Percentiles rank a stretch among this genome's conserved stretches.
These are phyloP conservation scores for Phytopythium kandeliae DNA, from an alignment of 352 stramenopile genomes.

Conservation along the genomic window DNA sequence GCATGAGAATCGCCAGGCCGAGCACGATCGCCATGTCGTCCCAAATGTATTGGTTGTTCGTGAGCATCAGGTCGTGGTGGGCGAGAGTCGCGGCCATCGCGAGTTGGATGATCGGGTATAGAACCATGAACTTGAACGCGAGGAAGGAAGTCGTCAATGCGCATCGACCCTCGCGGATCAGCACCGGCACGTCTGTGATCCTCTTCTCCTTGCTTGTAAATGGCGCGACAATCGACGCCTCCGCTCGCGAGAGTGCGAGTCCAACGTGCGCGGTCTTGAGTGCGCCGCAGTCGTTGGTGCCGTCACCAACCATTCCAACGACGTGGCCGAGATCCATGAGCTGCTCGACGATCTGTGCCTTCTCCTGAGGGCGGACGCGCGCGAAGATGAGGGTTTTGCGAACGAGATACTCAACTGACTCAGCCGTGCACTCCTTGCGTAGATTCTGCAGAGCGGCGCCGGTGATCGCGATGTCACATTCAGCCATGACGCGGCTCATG, in stretches of 20 bases:
- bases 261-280: conserved; percentile 85
- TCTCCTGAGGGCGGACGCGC: conserved; percentile 46
- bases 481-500: conserved; percentile 14
- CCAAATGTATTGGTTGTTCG: conserved; percentile 65
- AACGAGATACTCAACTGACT: conserved; percentile 34
- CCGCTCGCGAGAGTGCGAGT: conserved; percentile 73
- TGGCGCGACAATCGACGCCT: conserved; percentile 81
- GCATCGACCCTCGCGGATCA: conserved; percentile 81
- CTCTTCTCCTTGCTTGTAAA: conserved; percentile 85
- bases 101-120: conserved; percentile 57
- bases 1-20: conserved; percentile 43
- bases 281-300: conserved; percentile 82
- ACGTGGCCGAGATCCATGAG: conserved; percentile 38
- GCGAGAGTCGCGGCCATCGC: conserved; percentile 28
- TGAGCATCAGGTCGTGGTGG: conserved; percentile 27
- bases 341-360: conserved; percentile 49
- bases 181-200: conserved; percentile 63
- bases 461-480: conserved; percentile 43
- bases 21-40: conserved; percentile 53
- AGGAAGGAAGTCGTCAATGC: conserved; percentile 58
- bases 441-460: conserved; percentile 42
- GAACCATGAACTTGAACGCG: conserved; percentile 43
- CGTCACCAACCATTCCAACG: conserved; percentile 53
- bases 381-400: conserved; percentile 45
- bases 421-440: conserved; percentile 14